These are phyloP conservation scores for Tardiomyces blankii DNA, from an alignment of 1,139 yeast genomes.

Conservation along the genomic window DNA sequence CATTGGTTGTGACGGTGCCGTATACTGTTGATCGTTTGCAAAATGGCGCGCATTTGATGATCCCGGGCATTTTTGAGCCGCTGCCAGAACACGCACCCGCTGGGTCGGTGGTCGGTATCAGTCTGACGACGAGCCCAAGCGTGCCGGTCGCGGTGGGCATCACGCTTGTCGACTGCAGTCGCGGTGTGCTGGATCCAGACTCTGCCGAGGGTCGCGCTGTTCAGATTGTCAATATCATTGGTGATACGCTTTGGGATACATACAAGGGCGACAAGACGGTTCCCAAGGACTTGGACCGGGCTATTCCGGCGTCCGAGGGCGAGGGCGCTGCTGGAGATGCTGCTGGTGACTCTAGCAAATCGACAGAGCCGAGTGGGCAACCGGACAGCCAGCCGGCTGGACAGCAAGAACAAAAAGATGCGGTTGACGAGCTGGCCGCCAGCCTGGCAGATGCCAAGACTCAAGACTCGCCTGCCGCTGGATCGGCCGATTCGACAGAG, in stretches of 20 bases:
- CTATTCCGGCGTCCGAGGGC: slow-evolving; percentile 6
- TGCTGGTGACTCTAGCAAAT: slow-evolving; percentile 1
- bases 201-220: slow-evolving; percentile 8
- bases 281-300: slow-evolving; percentile 17
- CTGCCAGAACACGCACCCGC: slow-evolving; percentile 39
- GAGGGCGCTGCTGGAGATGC: slow-evolving; percentile 6
- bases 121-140: slow-evolving; percentile 46
- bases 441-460: slow-evolving; percentile 8
- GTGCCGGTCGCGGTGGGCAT: slow-evolving; percentile 70
- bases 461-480: slow-evolving; percentile 10
- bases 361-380: no score
- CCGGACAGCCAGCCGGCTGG: no score
- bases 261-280: slow-evolving; percentile 14
- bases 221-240: slow-evolving; percentile 26
- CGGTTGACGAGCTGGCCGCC: no score
- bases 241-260: slow-evolving; percentile 25
- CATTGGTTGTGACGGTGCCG: slow-evolving; percentile 59
- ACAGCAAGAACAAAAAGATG: no score
- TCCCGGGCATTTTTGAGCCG: slow-evolving; percentile 74
- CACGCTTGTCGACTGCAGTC: slow-evolving; percentile 40
- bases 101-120: slow-evolving; percentile 65
- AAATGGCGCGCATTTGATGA: slow-evolving; percentile 84
- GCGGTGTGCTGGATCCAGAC: slow-evolving; percentile 1
- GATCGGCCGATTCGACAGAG: no score
- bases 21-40: slow-evolving; percentile 53